Percentiles rank a stretch among this genome's conserved stretches.
These are phyloP conservation scores for Lipomyces orientalis DNA, from an alignment of 805 yeast genomes.

Conservation along the genomic window DNA sequence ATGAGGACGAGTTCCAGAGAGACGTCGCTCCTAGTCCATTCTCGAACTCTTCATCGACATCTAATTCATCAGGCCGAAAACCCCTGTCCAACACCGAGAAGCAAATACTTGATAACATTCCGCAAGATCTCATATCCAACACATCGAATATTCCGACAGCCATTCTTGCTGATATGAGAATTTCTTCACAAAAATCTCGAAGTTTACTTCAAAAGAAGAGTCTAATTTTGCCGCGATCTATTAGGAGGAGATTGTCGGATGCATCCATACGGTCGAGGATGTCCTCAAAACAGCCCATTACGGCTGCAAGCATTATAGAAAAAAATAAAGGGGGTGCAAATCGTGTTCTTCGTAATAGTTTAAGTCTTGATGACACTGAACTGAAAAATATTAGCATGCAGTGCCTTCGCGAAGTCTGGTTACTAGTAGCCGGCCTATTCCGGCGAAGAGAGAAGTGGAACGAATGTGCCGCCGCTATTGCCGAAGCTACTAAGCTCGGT, in stretches of 20 bases:
- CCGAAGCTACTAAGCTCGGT: conserved; percentile 34
- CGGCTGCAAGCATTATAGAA: conserved; percentile 33
- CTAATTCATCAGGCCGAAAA: neutral
- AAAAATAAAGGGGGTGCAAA: conserved; percentile 34
- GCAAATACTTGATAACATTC: conserved; percentile 20
- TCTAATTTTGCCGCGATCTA: conserved; percentile 22
- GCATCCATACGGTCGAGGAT: conserved; percentile 26
- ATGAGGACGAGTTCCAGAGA: conserved; percentile 6
- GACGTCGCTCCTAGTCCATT: neutral
- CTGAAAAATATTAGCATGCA: conserved; percentile 32
- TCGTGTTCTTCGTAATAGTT: conserved; percentile 33
- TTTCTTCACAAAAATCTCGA: conserved; percentile 12
- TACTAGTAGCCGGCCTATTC: conserved; percentile 34
- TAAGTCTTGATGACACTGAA: conserved; percentile 32
- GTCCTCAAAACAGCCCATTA: conserved; percentile 19
- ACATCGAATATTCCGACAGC: conserved; percentile 22
- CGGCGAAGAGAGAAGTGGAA: conserved; percentile 27
- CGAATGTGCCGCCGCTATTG: conserved; percentile 33
- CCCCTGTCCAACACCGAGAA: neutral
- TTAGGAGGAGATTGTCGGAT: conserved; percentile 31
- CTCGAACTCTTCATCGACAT: neutral
- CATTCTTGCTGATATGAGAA: conserved; percentile 24
- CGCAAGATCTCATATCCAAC: conserved; percentile 23
- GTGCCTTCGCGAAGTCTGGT: conserved; percentile 35
- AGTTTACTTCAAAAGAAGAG: conserved; percentile 26